Conservation (phyloP, 129 eudicot genomes). For the Apium graveolens region DNA sequence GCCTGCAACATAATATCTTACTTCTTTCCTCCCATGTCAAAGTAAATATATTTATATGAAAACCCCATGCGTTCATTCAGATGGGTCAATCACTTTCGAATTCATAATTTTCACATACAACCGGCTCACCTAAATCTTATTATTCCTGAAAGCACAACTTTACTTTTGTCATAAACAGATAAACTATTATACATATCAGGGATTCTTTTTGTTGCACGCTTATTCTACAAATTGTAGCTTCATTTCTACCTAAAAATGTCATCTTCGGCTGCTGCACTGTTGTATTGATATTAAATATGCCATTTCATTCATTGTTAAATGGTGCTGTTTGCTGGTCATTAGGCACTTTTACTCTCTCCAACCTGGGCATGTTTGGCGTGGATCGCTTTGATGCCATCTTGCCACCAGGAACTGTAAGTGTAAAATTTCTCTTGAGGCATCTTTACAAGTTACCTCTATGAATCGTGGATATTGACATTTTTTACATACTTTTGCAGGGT, state of each 20-base stretch:
- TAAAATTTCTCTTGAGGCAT: conserved; percentile 1
- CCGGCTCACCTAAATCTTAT: not conserved
- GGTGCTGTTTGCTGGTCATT: conserved; percentile 20
- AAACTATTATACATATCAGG: not conserved
- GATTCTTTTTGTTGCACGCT: not conserved
- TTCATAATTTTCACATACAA: not conserved
- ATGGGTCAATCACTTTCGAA: not conserved
- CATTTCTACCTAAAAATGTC: not conserved
- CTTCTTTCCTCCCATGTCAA: not conserved
- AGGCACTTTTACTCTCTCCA: conserved; percentile 96
- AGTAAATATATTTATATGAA: not conserved
- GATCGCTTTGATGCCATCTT: conserved; percentile 99
- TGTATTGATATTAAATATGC: not conserved
- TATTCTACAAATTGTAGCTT: not conserved
- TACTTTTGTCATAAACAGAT: not conserved
- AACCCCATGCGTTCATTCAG: not conserved
- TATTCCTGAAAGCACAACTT: not conserved
- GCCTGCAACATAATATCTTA: not conserved
- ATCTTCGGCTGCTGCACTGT: not conserved
- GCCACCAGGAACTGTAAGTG: conserved; percentile 98
- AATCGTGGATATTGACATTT: not conserved
- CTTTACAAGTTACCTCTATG: not conserved
- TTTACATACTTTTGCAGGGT: conserved; percentile 47
- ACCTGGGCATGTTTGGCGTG: conserved; percentile 98
- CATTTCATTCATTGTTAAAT: not conserved